Percentiles rank a stretch among this genome's conserved stretches.
Evolutionary conservation across 2,329 filamentous ascomycete species (phyloP).

Genomic region (Aspergillus brunneoviolaceus): DNA sequence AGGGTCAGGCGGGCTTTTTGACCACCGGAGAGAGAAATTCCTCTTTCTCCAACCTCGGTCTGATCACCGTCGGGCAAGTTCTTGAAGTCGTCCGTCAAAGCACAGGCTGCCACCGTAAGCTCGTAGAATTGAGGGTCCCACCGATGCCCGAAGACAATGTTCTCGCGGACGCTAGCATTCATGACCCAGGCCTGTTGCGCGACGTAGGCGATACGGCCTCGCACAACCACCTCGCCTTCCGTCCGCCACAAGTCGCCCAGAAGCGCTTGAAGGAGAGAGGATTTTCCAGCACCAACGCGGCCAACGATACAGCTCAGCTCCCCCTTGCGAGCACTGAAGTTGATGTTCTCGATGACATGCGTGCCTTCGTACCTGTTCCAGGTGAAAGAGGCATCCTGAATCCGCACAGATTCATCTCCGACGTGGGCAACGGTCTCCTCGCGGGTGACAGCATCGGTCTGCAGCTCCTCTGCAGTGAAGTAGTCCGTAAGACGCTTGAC

Average conservation of each 20-base stretch:
- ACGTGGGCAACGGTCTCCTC: conserved; percentile 69
- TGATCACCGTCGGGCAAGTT: conserved; percentile 93
- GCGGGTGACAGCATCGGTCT: conserved; percentile 73
- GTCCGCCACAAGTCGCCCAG: conserved; percentile 91
- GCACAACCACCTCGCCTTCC: conserved; percentile 76
- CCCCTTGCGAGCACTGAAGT: conserved; percentile 86
- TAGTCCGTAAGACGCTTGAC: conserved; percentile 82
- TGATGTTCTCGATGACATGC: conserved; percentile 74
- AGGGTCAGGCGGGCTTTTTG: conserved; percentile 93
- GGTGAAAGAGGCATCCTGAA: conserved; percentile 84
- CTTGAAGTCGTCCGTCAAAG: conserved; percentile 83
- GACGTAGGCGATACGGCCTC: conserved; percentile 84
- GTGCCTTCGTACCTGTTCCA: conserved; percentile 80
- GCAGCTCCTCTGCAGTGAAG: conserved; percentile 84
- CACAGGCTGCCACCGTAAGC: conserved; percentile 86
- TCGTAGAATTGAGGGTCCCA: conserved; percentile 95
- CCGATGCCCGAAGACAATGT: conserved; percentile 93
- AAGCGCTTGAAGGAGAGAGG: conserved; percentile 82
- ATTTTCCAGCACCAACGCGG: conserved; percentile 92
- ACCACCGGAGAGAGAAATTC: conserved; percentile 91
- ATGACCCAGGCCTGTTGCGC: conserved; percentile 94
- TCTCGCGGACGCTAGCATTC: conserved; percentile 96
- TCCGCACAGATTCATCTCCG: conserved; percentile 82
- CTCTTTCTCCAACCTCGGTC: conserved; percentile 93
- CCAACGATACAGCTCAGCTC: conserved; percentile 92